Conservation (phyloP, 805 yeast genomes). For the Metschnikowia colocasiae region DNA sequence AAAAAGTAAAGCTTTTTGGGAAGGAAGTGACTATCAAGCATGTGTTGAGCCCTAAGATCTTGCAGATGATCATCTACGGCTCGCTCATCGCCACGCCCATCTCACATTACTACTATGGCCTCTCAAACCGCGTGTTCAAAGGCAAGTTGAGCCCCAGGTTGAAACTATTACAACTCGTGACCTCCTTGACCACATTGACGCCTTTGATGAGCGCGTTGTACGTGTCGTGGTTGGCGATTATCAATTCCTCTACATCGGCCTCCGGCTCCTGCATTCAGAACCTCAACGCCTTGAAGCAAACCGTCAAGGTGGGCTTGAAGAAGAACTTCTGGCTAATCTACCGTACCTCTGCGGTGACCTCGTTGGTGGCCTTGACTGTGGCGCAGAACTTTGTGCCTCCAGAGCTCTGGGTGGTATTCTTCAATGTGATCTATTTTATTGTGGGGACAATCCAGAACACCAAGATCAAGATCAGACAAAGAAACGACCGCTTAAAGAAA, state of each 20-base stretch:
- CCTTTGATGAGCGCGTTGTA: conserved; percentile 49
- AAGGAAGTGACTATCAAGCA: conserved; percentile 31
- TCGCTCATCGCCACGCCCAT: conserved; percentile 53
- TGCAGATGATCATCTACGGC: conserved; percentile 56
- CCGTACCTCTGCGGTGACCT: conserved; percentile 52
- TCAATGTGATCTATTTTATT: conserved; percentile 53
- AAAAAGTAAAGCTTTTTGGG: conserved; percentile 13
- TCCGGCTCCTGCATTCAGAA: conserved; percentile 17
- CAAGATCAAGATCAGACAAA: conserved; percentile 39
- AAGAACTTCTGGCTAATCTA: conserved; percentile 45
- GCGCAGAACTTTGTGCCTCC: conserved; percentile 59
- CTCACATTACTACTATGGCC: conserved; percentile 49
- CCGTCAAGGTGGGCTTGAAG: conserved; percentile 33
- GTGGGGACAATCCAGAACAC: conserved; percentile 63
- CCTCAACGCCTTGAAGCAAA: conserved; percentile 13
- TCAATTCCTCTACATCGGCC: conserved; percentile 35
- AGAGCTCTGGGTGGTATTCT: conserved; percentile 63
- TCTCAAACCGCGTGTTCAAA: conserved; percentile 41
- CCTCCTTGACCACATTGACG: conserved; percentile 52
- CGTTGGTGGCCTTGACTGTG: conserved; percentile 46
- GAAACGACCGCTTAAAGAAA: conserved; percentile 11
- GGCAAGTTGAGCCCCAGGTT: conserved; percentile 37
- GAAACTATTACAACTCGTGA: conserved; percentile 48
- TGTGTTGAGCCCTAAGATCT: conserved; percentile 42
- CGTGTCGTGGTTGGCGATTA: conserved; percentile 50